A percentile compares a stretch with the other conserved stretches of the same genome.
phyloP scores from a whole-genome alignment of 2,329 filamentous ascomycete species.

The Trichoderma arundinaceum region DNA sequence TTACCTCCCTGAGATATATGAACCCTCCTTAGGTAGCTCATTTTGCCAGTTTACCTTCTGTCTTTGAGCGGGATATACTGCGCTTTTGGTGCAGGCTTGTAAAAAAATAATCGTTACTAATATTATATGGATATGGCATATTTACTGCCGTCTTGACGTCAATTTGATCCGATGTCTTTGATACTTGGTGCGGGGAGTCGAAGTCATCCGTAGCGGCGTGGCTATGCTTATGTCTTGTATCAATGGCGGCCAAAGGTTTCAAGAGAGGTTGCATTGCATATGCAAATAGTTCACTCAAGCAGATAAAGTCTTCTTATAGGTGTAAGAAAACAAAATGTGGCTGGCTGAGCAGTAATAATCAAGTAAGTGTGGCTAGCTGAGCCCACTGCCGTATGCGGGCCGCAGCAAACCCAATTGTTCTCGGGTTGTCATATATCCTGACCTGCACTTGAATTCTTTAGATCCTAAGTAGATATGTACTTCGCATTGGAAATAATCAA shows the following conservation, averaged over 20 bases:
- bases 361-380: too few relatives aligned
- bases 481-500: too few relatives aligned
- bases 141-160: not conserved
- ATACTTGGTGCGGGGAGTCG: not conserved
- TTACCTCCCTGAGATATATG: too few relatives aligned
- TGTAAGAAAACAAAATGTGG: not conserved
- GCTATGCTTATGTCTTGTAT: not conserved
- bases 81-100: not conserved
- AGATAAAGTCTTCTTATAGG: not conserved
- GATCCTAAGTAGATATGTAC: too few relatives aligned
- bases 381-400: too few relatives aligned
- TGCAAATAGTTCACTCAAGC: not conserved
- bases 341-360: not conserved
- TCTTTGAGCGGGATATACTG: too few relatives aligned
- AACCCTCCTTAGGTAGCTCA: too few relatives aligned
- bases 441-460: too few relatives aligned
- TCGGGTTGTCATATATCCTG: too few relatives aligned
- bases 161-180: not conserved
- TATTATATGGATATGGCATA: not conserved
- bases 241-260: not conserved
- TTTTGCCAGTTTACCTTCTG: too few relatives aligned
- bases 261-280: not conserved
- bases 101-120: not conserved
- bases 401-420: too few relatives aligned
- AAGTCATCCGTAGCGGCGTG: not conserved